Conservation (phyloP, 495 filamentous ascomycete species). For the Xylaria longipes region DNA sequence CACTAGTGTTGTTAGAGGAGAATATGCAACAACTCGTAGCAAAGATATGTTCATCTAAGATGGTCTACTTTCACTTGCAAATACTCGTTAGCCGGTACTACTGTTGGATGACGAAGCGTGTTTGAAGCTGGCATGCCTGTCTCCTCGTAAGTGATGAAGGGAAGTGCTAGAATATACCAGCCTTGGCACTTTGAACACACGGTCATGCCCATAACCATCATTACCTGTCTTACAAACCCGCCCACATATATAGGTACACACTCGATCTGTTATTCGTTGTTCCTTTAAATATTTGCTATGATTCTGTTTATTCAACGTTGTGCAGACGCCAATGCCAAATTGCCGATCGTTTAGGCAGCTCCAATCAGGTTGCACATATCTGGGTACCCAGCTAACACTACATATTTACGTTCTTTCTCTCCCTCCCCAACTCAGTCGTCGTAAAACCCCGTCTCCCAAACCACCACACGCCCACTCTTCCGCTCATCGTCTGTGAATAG, state of each 20-base stretch:
- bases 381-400: neutral
- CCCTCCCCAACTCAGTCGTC: conserved; percentile 11
- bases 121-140: neutral
- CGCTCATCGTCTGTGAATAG: conserved; percentile 89
- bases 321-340: neutral
- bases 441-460: conserved; percentile 66
- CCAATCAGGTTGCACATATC: neutral
- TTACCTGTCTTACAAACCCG: neutral
- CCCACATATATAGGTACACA: neutral
- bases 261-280: neutral
- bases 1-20: neutral
- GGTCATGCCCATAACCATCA: neutral
- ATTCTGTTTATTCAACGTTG: neutral
- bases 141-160: neutral
- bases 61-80: neutral
- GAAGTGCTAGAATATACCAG: neutral
- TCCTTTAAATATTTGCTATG: neutral
- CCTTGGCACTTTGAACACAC: neutral
- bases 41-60: neutral
- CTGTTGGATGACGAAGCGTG: neutral
- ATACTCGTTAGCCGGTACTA: neutral
- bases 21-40: neutral
- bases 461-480: conserved; percentile 82
- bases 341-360: neutral
- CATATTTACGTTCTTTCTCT: neutral